Evolutionary conservation across 2,329 filamentous ascomycete genomes (phyloP), one percentile per base, ranked within the genome.

Genomic region (Fusarium sp.): DNA sequence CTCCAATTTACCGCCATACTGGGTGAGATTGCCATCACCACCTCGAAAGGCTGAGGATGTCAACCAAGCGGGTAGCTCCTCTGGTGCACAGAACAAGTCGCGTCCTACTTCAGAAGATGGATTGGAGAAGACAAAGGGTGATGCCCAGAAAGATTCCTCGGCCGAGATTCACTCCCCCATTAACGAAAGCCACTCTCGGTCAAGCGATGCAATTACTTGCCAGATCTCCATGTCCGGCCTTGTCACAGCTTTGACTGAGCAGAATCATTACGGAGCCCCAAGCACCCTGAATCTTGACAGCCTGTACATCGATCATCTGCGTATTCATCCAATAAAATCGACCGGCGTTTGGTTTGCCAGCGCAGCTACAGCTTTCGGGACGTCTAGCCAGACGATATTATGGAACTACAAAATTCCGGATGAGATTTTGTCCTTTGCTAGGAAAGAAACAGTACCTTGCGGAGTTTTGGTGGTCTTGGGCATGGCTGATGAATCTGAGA

Each of bases 341-440:
- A 77, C 79, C 31, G 86, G 86, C 10, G 76, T 82, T 11, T 90
- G 88, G 87, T 90, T 90, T 66, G 85, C 87, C 28, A 85, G 82
- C 61, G 84, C 83, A 2, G 82, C 82, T 1, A 90, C 87, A 1
- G 87, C 88, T 0, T 84, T 86, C 60, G 84, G 85, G 20, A 87
- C 85, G 2, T 81, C 83, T 0, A 84, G 81, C 50, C 82, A 85
- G 68, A 88, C 87, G 1, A 81, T 88, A 11, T 79, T 90, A 4
- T 90, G 88, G 88, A 87, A 85, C 73, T 89, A 88, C 78, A 82
- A 83, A 58, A 88, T 89, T 46, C 86, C 87, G 0, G 81, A 85
- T 20, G 81, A 83, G 5, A 77, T 89, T 6, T 71, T 88, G 2
- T 66, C 78, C 1, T 87, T 90, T 60, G 77, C 86, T 4, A 81